phyloP scores from a whole-genome alignment of 331 rosid species.

The Spiraea crenata region DNA sequence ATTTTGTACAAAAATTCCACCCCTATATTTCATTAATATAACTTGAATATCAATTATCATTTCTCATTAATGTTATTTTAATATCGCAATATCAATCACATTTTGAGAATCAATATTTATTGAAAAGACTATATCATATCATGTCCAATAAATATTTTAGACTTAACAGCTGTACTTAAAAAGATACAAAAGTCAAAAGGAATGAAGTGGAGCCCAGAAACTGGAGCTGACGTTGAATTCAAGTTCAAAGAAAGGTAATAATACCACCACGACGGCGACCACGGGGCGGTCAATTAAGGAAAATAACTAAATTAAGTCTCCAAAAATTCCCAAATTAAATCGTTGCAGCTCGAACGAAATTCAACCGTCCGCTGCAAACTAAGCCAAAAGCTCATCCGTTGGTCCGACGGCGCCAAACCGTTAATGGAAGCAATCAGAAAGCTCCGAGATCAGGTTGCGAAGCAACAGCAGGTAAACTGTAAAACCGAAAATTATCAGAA shows the following conservation, averaged over 20 bases:
- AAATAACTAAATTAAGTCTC: not conserved
- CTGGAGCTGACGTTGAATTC: conserved; percentile 2
- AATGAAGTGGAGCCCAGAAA: not conserved
- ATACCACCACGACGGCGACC: not conserved
- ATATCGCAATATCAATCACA: too few relatives aligned
- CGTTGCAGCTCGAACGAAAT: not conserved
- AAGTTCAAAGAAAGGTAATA: conserved; percentile 6
- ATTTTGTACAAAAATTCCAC: too few relatives aligned
- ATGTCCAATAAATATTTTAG: too few relatives aligned
- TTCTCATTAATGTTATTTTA: too few relatives aligned
- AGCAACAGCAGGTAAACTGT: conserved; percentile 34
- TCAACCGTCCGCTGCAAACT: not conserved
- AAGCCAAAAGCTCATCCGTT: not conserved
- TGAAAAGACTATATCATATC: too few relatives aligned
- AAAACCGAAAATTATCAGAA: not conserved
- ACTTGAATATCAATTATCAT: too few relatives aligned
- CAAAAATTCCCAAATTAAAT: not conserved
- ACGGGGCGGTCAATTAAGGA: conserved; percentile 7
- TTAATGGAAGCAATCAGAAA: conserved; percentile 40
- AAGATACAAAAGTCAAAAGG: not conserved
- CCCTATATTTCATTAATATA: too few relatives aligned
- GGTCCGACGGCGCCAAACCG: not conserved
- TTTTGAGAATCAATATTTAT: too few relatives aligned
- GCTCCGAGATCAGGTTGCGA: conserved; percentile 42
- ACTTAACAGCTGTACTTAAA: not conserved